Percentiles rank a stretch among this genome's conserved stretches.
These are phyloP conservation scores for Hyaloperonospora brassicae DNA, from an alignment of 352 stramenopile species.

Conservation along the genomic window DNA sequence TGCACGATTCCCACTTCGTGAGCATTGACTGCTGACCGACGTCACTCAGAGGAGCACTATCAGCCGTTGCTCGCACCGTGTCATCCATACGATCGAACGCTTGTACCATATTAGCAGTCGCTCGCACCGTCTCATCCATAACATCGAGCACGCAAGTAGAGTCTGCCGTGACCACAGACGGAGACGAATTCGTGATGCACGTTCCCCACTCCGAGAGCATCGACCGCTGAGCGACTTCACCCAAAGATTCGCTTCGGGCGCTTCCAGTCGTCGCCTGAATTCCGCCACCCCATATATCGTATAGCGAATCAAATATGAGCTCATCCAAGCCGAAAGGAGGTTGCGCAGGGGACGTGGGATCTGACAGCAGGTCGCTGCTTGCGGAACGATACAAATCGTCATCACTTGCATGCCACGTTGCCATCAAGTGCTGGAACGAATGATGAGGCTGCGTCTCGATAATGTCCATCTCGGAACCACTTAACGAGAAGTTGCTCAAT, in stretches of 20 bases:
- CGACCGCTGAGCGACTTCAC: constrained; percentile 13
- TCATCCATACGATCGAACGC: too few relatives aligned
- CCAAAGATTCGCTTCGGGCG: constrained; percentile 11
- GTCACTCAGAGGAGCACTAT: too few relatives aligned
- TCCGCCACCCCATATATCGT: constrained; percentile 13
- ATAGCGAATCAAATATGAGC: constrained; percentile 21
- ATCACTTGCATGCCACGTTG: constrained; percentile 9
- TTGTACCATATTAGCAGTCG: too few relatives aligned
- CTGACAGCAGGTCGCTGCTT: constrained; percentile 3
- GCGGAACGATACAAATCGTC: constrained; percentile 2
- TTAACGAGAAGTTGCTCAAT: neutral
- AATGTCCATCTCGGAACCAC: neutral
- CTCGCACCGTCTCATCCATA: too few relatives aligned
- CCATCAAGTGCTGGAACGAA: constrained; percentile 2
- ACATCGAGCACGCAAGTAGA: neutral
- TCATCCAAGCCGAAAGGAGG: constrained; percentile 22
- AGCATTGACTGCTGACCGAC: too few relatives aligned
- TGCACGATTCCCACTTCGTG: too few relatives aligned
- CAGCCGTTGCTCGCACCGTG: too few relatives aligned
- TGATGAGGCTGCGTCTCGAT: neutral
- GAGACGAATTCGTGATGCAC: constrained; percentile 12
- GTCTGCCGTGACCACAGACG: neutral
- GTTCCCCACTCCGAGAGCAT: constrained; percentile 10
- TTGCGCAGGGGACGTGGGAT: constrained; percentile 21
- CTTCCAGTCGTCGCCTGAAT: constrained; percentile 1